phyloP scores from a whole-genome alignment of 768 basidiomycete species.

The Dioszegia hungarica region DNA sequence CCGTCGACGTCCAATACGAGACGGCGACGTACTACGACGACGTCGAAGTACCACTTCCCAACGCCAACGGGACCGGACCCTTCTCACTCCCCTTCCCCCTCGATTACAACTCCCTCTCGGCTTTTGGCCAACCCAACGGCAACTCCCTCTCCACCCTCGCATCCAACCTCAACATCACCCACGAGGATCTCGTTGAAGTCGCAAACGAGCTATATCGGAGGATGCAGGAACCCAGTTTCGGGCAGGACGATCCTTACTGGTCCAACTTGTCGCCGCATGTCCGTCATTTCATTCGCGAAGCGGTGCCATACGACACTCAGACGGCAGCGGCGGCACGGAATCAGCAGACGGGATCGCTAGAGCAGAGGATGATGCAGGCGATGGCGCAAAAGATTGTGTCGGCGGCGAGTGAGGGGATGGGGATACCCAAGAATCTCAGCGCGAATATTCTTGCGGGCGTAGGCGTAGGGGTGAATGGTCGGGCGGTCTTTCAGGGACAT shows the following conservation, averaged over 20 bases:
- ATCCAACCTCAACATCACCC: conserved; percentile 48
- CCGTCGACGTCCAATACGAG: conserved; percentile 35
- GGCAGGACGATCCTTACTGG: conserved; percentile 65
- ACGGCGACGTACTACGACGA: conserved; percentile 32
- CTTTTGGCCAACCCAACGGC: conserved; percentile 7
- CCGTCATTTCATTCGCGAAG: conserved; percentile 62
- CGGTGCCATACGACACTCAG: conserved; percentile 50
- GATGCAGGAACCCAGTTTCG: conserved; percentile 53
- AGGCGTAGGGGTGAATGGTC: conserved; percentile 30
- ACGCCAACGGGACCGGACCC: conserved; percentile 7
- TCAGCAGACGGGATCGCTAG: conserved; percentile 5
- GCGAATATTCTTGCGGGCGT: conserved; percentile 50
- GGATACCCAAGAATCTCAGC: conserved; percentile 22
- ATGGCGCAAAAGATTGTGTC: conserved; percentile 62
- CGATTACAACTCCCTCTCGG: conserved; percentile 22
- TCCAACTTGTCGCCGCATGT: conserved; percentile 64
- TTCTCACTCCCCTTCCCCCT: conserved; percentile 31
- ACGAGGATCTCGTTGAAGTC: conserved; percentile 60
- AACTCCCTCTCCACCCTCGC: conserved; percentile 11
- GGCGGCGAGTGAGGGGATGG: conserved; percentile 46
- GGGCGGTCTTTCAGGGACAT: conserved; percentile 32
- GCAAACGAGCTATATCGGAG: conserved; percentile 62
- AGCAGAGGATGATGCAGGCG: conserved; percentile 64
- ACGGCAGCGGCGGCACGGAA: conserved; percentile 5
- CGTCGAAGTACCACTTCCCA: neutral